phyloP scores from a whole-genome alignment of 306 rosid genomes.

The Quercus wislizeni region DNA sequence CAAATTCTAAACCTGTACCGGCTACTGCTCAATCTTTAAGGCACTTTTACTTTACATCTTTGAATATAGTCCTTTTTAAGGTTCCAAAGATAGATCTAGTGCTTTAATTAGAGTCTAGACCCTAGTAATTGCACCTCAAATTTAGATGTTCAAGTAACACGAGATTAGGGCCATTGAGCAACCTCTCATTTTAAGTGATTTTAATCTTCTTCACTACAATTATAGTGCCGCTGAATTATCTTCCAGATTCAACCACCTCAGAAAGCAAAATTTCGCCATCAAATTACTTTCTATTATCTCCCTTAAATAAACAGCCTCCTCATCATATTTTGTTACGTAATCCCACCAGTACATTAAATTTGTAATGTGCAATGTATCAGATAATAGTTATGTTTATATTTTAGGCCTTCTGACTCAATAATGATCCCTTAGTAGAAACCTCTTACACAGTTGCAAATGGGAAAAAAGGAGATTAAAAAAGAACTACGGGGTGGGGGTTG shows the following conservation, averaged over 20 bases:
- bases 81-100: conserved; percentile 5
- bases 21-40: background rate
- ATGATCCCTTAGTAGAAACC: background rate
- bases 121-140: conserved; percentile 8
- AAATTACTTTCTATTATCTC: background rate
- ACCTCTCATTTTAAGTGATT: conserved; percentile 3
- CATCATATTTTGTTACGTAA: background rate
- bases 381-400: background rate
- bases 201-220: conserved; percentile 16
- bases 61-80: conserved; percentile 5
- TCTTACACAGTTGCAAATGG: background rate
- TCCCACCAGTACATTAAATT: background rate
- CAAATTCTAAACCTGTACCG: conserved; percentile 1
- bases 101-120: background rate
- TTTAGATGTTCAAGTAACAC: background rate
- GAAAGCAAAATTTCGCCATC: conserved; percentile 8
- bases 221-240: conserved; percentile 6
- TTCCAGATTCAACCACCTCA: conserved; percentile 13
- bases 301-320: conserved; percentile 2
- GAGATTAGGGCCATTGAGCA: background rate
- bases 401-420: background rate
- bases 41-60: background rate
- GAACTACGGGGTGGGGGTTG: conserved; percentile 3
- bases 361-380: background rate
- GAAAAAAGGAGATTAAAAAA: conserved; percentile 19